Percentiles rank a stretch among this genome's conserved stretches.
Conservation (phyloP, 805 yeast genomes). For the Metschnikowia continentalis region DNA sequence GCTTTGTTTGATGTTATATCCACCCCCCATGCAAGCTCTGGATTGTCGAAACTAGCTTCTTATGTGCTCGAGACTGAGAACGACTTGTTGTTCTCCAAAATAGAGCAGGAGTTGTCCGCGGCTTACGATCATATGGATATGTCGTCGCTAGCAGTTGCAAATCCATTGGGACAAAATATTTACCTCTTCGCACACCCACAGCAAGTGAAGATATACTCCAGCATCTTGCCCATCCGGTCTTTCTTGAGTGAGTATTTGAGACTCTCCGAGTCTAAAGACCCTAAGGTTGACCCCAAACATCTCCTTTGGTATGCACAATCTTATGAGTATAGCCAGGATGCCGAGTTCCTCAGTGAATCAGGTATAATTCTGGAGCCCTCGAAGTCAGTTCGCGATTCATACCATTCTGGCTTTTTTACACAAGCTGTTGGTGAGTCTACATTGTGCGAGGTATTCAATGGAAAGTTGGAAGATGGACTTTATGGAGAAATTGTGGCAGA, state of each 20-base stretch:
- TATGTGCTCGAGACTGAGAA: conserved; percentile 5
- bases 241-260: conserved; percentile 11
- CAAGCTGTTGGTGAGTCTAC: neutral
- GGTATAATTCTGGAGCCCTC: neutral
- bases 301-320: neutral
- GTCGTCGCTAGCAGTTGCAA: conserved; percentile 40
- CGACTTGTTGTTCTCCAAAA: conserved; percentile 19
- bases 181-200: conserved; percentile 22
- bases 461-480: neutral
- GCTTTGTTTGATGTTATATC: conserved; percentile 4
- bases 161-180: conserved; percentile 42
- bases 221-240: conserved; percentile 13
- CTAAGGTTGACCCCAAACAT: neutral
- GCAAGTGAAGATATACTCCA: conserved; percentile 2
- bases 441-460: conserved; percentile 5
- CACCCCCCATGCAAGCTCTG: conserved; percentile 4
- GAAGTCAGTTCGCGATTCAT: neutral
- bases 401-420: neutral
- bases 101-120: conserved; percentile 19
- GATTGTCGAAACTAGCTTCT: conserved; percentile 13
- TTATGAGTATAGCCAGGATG: neutral
- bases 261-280: neutral
- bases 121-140: conserved; percentile 14
- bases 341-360: conserved; percentile 1
- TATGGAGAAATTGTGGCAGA: neutral